These are phyloP conservation scores for Cutaneotrichosporon sp. DNA, from an alignment of 1,284 basidiomycete genomes.

Conservation along the genomic window DNA sequence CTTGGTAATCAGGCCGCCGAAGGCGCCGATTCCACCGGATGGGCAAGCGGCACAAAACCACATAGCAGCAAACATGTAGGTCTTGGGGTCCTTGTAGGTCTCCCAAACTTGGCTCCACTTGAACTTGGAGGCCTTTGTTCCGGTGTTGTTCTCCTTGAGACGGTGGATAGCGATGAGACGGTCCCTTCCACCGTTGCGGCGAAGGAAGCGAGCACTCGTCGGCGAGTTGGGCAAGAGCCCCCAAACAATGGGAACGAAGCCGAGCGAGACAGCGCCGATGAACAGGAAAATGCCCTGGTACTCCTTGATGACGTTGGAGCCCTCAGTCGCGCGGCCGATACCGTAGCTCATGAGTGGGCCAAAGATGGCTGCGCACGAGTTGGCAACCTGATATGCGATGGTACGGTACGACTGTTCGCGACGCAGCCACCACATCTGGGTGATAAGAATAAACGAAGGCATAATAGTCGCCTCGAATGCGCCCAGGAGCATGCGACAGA, in stretches of 20 bases:
- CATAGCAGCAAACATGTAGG: constrained; percentile 35
- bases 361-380: constrained; percentile 39
- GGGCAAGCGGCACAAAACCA: constrained; percentile 40
- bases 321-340: constrained; percentile 30
- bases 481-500: constrained; percentile 26
- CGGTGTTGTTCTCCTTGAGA: constrained; percentile 47
- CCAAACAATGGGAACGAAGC: constrained; percentile 52
- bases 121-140: constrained; percentile 42
- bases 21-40: constrained; percentile 45
- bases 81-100: constrained; percentile 44
- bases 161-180: constrained; percentile 46
- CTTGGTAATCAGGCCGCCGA: constrained; percentile 44
- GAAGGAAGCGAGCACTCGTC: constrained; percentile 43
- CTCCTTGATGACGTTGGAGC: constrained; percentile 17
- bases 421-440: constrained; percentile 37
- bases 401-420: constrained; percentile 40
- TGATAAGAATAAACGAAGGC: constrained; percentile 14
- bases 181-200: constrained; percentile 34
- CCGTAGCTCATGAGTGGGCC: constrained; percentile 42
- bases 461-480: constrained; percentile 21
- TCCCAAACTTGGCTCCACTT: constrained; percentile 48
- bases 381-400: constrained; percentile 41
- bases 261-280: constrained; percentile 52
- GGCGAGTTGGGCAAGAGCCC: constrained; percentile 47
- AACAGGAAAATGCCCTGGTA: constrained; percentile 54